These are phyloP conservation scores for Saccharomycopsis fibuligera DNA, from an alignment of 805 yeast species.

Conservation along the genomic window DNA sequence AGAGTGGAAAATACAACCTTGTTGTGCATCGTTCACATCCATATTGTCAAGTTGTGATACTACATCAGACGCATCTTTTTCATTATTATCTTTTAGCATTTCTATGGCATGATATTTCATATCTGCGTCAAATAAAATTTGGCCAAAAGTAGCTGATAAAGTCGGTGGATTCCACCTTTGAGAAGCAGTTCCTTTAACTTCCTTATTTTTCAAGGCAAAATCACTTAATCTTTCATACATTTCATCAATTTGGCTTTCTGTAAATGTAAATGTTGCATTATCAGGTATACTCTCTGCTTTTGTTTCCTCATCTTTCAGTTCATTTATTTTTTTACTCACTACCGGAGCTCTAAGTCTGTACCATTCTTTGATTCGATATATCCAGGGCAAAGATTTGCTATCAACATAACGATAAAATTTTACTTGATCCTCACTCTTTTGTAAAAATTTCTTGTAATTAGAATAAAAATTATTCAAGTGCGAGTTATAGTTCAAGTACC, in stretches of 20 bases:
- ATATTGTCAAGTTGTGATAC: too few species aligned
- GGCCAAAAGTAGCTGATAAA: constrained; percentile 36
- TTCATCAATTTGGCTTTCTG: neutral
- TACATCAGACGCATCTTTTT: too few species aligned
- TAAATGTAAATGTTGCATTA: too few species aligned
- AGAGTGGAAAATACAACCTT: constrained; percentile 32
- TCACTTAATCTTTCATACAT: constrained; percentile 1
- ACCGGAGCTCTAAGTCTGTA: constrained; percentile 8
- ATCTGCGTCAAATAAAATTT: constrained; percentile 28
- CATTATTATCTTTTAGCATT: too few species aligned
- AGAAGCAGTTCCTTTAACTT: neutral
- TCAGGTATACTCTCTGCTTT: neutral
- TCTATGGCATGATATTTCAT: too few species aligned
- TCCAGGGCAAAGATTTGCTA: constrained; percentile 12
- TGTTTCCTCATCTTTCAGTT: neutral
- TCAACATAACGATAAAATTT: constrained; percentile 6
- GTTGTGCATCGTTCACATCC: too few species aligned
- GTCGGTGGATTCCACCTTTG: constrained; percentile 29
- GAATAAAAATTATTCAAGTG: constrained; percentile 27
- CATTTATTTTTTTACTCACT: neutral
- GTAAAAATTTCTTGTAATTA: constrained; percentile 3
- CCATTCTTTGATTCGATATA: constrained; percentile 15
- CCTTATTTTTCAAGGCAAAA: neutral
- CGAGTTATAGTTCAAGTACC: constrained; percentile 32
- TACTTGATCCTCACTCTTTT: constrained; percentile 1